Base-by-base conservation (phyloP, 371 early-diverging fungal species). In the Mortierella sp. region DNA sequence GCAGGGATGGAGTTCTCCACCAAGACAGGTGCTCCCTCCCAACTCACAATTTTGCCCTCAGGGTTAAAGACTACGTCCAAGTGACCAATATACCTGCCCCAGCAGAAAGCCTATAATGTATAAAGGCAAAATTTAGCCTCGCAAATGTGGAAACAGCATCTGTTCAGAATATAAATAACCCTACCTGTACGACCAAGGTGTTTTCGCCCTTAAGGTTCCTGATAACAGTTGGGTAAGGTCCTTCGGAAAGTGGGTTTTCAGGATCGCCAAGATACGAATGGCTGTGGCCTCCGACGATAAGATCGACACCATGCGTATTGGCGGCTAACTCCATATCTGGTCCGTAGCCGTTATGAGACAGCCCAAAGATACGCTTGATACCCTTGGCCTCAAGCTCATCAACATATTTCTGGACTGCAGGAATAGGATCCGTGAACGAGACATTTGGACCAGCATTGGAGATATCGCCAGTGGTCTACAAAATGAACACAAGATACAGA, bases 251-350 rank as follows among this genome's bases (percentile, higher is more conserved):
- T 5, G 64, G 66, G 43, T 72, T 71, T 20, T 40, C 49, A 24
- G 87, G 81, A 61, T 85, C 84, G 47, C 87, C 85, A 28, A 94
- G 80, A 68, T 88, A 88, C 14, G 93, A 84, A 81, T 94, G 94
- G 12, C 91, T 88, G 75, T 94, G 94, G 22, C 93, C 94, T 43
- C 94, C 94, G 22, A 94, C 89, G 71, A 94, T 91, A 43, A 92
- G 70, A n/a, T 85, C 72, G 22, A 90, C 30, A 8, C 93, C 91
- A 28, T 77, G 76, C 16, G 87, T 84, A 1, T 84, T 86, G 49
- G 78, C 75, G 0, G 94, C 94, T 60, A 94, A 64, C 26, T 85
- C 84, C 80, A 85, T 75, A 72, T 94, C 94, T 5, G 83, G 84
- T 18, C 70, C 77, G 72, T 93, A 94, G 8, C 94, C 94, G 62